Evolutionary conservation across 345 rosid genomes (phyloP).

Genomic region (Citrus hindsii): DNA sequence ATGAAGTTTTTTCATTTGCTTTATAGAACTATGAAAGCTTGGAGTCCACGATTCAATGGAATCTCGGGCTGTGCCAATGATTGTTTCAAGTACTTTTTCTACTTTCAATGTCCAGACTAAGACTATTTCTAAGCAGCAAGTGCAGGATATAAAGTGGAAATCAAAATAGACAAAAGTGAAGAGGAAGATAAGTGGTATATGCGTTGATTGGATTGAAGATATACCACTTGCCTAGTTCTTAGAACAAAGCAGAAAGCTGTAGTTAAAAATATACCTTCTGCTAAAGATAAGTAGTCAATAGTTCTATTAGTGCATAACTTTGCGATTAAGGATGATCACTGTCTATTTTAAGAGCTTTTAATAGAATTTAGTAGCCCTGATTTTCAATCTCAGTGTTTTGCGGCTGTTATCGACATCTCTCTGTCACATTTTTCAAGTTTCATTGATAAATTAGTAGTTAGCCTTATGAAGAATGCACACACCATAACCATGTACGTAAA

Average conservation of each 20-base stretch:
- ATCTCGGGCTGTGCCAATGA: too few relatives aligned
- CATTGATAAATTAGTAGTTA: not conserved
- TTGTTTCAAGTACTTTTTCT: not conserved
- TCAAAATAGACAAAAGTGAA: constrained; percentile 1
- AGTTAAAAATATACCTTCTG: not conserved
- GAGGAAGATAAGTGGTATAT: constrained; percentile 13
- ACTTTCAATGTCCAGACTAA: too few relatives aligned
- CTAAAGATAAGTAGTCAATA: too few relatives aligned
- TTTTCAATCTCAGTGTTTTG: not conserved
- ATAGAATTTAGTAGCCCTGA: not conserved
- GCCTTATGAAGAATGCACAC: not conserved
- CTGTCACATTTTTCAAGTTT: not conserved
- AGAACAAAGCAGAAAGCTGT: not conserved
- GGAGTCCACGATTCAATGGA: too few relatives aligned
- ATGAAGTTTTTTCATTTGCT: not conserved
- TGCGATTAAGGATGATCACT: too few relatives aligned
- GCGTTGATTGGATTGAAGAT: constrained; percentile 7
- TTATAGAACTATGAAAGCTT: constrained; percentile 10
- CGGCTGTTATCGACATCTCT: too few relatives aligned
- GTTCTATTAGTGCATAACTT: too few relatives aligned
- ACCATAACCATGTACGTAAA: too few relatives aligned
- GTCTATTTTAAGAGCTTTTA: not conserved
- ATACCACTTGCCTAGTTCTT: too few relatives aligned
- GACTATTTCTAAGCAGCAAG: not conserved
- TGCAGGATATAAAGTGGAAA: not conserved